Evolutionary conservation across 2,329 filamentous ascomycete species (phyloP).

Genomic region (Alternaria dauci): DNA sequence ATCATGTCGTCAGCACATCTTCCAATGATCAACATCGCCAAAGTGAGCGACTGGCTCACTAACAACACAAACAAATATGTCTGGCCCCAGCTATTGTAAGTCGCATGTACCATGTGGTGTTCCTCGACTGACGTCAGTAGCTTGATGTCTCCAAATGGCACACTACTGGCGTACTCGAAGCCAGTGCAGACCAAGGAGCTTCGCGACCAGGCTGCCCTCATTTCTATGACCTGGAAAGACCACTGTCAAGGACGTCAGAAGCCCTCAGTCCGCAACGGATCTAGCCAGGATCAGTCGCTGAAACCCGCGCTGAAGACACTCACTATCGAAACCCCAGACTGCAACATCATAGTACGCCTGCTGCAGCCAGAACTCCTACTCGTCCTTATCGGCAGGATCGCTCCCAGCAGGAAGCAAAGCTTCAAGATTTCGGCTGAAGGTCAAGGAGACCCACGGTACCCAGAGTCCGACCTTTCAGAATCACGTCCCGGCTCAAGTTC

Average conservation of each 20-base stretch:
- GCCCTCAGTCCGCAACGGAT: conserved; percentile 14
- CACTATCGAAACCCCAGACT: conserved; percentile 56
- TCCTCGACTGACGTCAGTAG: conserved; percentile 35
- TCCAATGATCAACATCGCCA: conserved; percentile 56
- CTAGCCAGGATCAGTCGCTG: conserved; percentile 18
- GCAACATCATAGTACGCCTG: conserved; percentile 58
- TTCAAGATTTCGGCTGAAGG: conserved; percentile 57
- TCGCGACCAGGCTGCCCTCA: conserved; percentile 59
- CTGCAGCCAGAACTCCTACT: conserved; percentile 58
- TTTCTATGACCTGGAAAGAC: conserved; percentile 61
- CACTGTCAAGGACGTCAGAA: conserved; percentile 38
- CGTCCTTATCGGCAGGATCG: conserved; percentile 58
- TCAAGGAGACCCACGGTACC: conserved; percentile 52
- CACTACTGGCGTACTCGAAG: conserved; percentile 59
- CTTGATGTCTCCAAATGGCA: conserved; percentile 62
- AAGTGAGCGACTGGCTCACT: conserved; percentile 55
- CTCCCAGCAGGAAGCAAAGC: conserved; percentile 49
- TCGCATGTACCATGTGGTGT: conserved; percentile 6
- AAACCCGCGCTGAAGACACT: conserved; percentile 52
- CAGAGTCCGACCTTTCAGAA: conserved; percentile 25
- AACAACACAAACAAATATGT: conserved; percentile 55
- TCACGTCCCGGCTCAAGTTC: conserved; percentile 16
- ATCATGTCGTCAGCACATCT: conserved; percentile 24
- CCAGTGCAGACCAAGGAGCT: conserved; percentile 59
- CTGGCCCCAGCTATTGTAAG: conserved; percentile 56